Conservation (phyloP, 2,329 filamentous ascomycete species). For the Fusarium nanum region DNA sequence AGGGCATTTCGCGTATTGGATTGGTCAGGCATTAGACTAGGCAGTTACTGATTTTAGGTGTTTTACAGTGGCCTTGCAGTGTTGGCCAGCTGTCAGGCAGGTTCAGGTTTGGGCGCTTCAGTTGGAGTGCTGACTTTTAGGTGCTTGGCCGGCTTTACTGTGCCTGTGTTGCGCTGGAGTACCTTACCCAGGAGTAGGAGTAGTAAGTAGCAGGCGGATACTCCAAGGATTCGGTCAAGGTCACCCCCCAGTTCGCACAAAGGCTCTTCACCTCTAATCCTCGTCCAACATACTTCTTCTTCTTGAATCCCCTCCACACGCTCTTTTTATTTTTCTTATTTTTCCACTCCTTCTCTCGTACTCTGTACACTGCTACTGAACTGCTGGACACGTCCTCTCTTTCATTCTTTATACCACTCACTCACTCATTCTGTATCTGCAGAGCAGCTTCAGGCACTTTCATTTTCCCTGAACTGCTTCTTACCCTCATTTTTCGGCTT, state of each 20-base stretch:
- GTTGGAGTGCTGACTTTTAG: not conserved
- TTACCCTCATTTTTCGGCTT: conserved; percentile 46
- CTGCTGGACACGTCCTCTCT: conserved; percentile 53
- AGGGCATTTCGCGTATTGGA: not conserved
- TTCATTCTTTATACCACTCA: conserved; percentile 25
- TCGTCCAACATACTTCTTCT: conserved; percentile 39
- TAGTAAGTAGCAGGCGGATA: not conserved
- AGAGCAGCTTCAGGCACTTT: conserved; percentile 36
- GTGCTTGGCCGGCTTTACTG: not conserved
- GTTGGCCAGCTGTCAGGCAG: not conserved
- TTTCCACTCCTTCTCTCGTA: conserved; percentile 14
- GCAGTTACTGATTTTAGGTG: conserved; percentile 7
- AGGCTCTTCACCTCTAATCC: conserved; percentile 35
- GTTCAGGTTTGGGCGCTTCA: not conserved
- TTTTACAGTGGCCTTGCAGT: not conserved
- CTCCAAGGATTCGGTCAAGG: conserved; percentile 17
- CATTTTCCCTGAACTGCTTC: conserved; percentile 43
- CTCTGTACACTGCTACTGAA: conserved; percentile 21
- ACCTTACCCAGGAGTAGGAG: not conserved
- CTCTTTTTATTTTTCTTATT: conserved; percentile 28
- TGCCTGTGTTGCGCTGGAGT: not conserved
- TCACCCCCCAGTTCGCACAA: conserved; percentile 34
- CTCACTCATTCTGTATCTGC: conserved; percentile 26
- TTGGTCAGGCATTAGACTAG: not conserved
- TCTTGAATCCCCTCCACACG: conserved; percentile 38